Evolutionary conservation across 805 yeast species (phyloP), one percentile per base, ranked within the genome.

Genomic region (Myxozyma udenii): DNA sequence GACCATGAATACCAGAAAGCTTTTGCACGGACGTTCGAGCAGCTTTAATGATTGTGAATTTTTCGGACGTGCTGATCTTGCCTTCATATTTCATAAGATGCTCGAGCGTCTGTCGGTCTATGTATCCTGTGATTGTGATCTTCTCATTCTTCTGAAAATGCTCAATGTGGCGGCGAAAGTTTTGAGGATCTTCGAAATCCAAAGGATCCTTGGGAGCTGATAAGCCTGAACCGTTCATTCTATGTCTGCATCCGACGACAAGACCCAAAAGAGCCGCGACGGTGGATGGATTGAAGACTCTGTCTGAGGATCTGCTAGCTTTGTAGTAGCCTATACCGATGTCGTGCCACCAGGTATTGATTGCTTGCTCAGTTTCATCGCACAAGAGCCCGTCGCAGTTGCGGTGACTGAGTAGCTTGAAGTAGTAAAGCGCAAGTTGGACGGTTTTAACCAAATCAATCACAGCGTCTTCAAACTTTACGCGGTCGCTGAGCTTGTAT

Each of bases 381-480:
- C 98, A 91, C 2, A 89, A 70, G 14, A 91, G 70, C 0, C 98
- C 98, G 68, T 93, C 97, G 50, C 87, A 86, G 58, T 77, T 80
- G 28, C 70, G 70, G 0, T 87, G 81, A 45, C 81, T 84, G 12
- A 88, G 73, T 38, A 88, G 68, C 50, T 82, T 85, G 67, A 85
- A 90, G 67, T 89, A 90, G 61, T 79, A 84, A 22, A 91, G 74
- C 37, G 85, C 78, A 1, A 82, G 80, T 68, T 91, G 98, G 1
- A 87, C 72, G 23, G 88, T 66, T 37, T 81, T 79, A 2, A 89
- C 83, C 41, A 93, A 68, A 64, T 88, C 96, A 26, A 78, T 68
- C 1, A 83, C 85, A 0, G 95, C 87, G 66, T 81, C 84, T 7
- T 71, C 68, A 2, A 83, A 68, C 0, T 86, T 80, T 1, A 84